phyloP scores from a whole-genome alignment of 352 stramenopile genomes.

The Globisporangium megalacanthum region DNA sequence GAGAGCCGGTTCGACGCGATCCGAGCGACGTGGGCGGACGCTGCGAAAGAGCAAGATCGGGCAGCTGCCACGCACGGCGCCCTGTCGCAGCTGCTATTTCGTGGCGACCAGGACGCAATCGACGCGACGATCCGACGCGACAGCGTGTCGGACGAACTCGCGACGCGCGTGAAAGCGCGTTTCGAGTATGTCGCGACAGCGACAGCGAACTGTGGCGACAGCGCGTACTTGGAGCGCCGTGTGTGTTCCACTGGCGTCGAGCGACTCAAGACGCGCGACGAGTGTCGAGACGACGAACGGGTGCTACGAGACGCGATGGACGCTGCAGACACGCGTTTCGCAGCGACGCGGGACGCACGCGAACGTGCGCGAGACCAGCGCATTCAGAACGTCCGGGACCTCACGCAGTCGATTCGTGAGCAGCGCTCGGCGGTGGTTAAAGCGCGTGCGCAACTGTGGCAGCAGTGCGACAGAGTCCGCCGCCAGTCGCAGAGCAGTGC shows the following conservation, averaged over 20 bases:
- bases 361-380: slow-evolving; percentile 29
- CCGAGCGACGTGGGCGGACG: slow-evolving; percentile 42
- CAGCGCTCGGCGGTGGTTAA: slow-evolving; percentile 31
- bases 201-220: slow-evolving; percentile 5
- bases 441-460: slow-evolving; percentile 22
- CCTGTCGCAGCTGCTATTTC: slow-evolving; percentile 42
- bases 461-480: slow-evolving; percentile 15
- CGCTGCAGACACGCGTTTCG: slow-evolving; percentile 17
- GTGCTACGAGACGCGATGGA: slow-evolving; percentile 26
- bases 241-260: neutral
- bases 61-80: slow-evolving; percentile 29
- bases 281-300: slow-evolving; percentile 25
- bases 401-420: slow-evolving; percentile 28
- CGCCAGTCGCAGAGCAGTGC: neutral
- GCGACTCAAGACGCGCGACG: slow-evolving; percentile 16
- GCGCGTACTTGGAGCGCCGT: slow-evolving; percentile 2
- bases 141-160: slow-evolving; percentile 41
- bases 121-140: slow-evolving; percentile 33
- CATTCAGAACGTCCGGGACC: slow-evolving; percentile 20
- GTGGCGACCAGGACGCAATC: slow-evolving; percentile 36
- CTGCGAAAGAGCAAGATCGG: slow-evolving; percentile 34
- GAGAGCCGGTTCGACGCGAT: slow-evolving; percentile 50
- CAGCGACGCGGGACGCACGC: slow-evolving; percentile 24
- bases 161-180: slow-evolving; percentile 26
- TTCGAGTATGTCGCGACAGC: slow-evolving; percentile 32